phyloP scores from a whole-genome alignment of 2,329 filamentous ascomycete genomes.

The Penicillium sp. region DNA sequence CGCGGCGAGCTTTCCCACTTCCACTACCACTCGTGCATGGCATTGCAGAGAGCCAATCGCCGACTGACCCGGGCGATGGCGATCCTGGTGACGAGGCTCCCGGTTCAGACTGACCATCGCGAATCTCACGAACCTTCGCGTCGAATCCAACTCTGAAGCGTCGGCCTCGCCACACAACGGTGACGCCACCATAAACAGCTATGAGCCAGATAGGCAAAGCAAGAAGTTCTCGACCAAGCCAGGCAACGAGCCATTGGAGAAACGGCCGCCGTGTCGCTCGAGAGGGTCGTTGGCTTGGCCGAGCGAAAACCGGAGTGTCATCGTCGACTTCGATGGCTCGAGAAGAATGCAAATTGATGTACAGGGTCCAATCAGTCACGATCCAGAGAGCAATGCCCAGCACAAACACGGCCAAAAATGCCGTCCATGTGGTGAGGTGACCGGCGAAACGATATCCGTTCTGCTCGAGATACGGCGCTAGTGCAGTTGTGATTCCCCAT shows the following conservation, averaged over 20 bases:
- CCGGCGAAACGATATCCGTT: conserved; percentile 34
- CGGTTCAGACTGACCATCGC: conserved; percentile 7
- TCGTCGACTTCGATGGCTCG: conserved; percentile 64
- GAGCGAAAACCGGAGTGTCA: conserved; percentile 68
- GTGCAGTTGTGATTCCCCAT: conserved; percentile 64
- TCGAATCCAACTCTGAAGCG: conserved; percentile 76
- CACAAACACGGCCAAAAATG: conserved; percentile 62
- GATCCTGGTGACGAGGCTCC: conserved; percentile 16
- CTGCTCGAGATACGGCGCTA: conserved; percentile 55
- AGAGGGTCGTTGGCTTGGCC: conserved; percentile 39
- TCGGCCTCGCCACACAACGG: conserved; percentile 79
- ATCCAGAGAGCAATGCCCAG: conserved; percentile 65
- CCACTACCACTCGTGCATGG: conserved; percentile 3
- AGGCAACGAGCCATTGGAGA: conserved; percentile 68
- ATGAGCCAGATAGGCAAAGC: conserved; percentile 85
- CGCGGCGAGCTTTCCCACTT: conserved; percentile 14
- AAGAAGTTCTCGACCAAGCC: conserved; percentile 75
- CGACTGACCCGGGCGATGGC: conserved; percentile 15
- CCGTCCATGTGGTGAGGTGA: conserved; percentile 60
- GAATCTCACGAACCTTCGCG: conserved; percentile 66
- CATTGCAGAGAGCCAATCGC: conserved; percentile 9
- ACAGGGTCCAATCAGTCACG: conserved; percentile 66
- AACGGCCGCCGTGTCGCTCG: conserved; percentile 51
- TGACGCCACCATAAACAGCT: conserved; percentile 83
- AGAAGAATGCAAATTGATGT: conserved; percentile 66